phyloP scores from a whole-genome alignment of 116 monocot genomes.

The Cymodocea nodosa region DNA sequence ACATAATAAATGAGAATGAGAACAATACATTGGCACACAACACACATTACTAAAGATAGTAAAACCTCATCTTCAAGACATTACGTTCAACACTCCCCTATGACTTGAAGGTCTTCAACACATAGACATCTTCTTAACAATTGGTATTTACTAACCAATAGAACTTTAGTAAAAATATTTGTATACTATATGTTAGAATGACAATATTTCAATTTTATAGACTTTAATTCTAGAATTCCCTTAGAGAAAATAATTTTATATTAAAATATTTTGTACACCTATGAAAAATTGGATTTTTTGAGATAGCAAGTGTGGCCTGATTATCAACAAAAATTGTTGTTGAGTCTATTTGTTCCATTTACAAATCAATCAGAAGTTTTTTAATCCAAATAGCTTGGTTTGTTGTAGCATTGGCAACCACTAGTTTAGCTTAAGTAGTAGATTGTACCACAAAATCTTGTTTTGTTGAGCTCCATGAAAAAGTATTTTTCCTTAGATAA shows the following conservation, averaged over 20 bases:
- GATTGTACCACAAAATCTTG: neutral
- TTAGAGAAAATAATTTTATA: neutral
- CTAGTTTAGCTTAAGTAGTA: neutral
- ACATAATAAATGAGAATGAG: too few species aligned
- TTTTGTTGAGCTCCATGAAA: conserved; percentile 8
- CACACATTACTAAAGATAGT: too few species aligned
- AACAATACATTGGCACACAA: too few species aligned
- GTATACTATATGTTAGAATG: too few species aligned
- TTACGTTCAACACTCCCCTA: too few species aligned
- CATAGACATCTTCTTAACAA: too few species aligned
- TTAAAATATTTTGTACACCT: neutral
- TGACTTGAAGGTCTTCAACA: too few species aligned
- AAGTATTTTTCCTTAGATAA: neutral
- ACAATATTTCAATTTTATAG: too few species aligned
- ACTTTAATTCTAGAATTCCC: too few species aligned
- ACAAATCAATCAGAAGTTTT: neutral
- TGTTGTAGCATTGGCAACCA: neutral
- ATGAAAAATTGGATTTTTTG: conserved; percentile 4
- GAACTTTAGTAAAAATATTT: too few species aligned
- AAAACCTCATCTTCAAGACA: too few species aligned
- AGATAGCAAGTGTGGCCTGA: conserved; percentile 5
- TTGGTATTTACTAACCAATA: too few species aligned
- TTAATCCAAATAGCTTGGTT: conserved; percentile 1
- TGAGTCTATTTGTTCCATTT: neutral
- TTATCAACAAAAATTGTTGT: conserved; percentile 2